Evolutionary conservation across 176 grass and related monocot species (phyloP), one percentile per base, ranked within the genome.

Genomic region (Carex scoparia): DNA sequence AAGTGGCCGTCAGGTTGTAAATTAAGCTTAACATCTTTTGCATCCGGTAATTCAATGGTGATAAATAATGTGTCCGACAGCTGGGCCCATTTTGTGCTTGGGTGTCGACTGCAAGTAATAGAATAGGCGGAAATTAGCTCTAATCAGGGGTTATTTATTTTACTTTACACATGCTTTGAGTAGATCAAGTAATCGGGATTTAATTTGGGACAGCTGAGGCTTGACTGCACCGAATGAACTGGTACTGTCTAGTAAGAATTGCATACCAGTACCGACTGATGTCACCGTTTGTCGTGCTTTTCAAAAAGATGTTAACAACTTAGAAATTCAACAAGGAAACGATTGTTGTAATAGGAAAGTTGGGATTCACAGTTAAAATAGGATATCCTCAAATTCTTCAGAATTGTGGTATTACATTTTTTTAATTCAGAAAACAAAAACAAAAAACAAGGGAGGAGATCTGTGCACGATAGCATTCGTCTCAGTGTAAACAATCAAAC

Each of bases 81-180:
- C 87, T 98, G 93, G 5, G 93, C 91, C 96, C 96, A 98, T 70
- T 95, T 95, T 57, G 93, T 95, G 89, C 55, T 89, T n/a, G 96
- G 96, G 16, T 95, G 93, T 12, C 93, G 91, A 86, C 93, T 95
- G 85, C 33, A 58, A 79, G 61, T 86, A 85, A n/a, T 6, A 82
- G 31, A 71, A 31, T 33, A 61, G 3, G 10, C 51, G 54, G 48
- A 84, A n/a, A 64, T 70, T 51, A 68, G 15, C 61, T 51, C 62
- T 44, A 51, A 65, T 46, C 37, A 73, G n/a, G 18, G 27, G 4
- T 48, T 48, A 37, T 56, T 32, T 59, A 10, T 53, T 33, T 19
- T 56, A 79, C 28, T 79, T 60, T 0, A 14, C 38, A 19, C 49
- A 31, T 62, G 10, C 56, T 61, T n/a, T 63, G 35, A 42, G 11